A percentile compares a stretch with the other conserved stretches of the same genome.
Conservation (phyloP, 306 rosid species). For the Prosopis cineraria region DNA sequence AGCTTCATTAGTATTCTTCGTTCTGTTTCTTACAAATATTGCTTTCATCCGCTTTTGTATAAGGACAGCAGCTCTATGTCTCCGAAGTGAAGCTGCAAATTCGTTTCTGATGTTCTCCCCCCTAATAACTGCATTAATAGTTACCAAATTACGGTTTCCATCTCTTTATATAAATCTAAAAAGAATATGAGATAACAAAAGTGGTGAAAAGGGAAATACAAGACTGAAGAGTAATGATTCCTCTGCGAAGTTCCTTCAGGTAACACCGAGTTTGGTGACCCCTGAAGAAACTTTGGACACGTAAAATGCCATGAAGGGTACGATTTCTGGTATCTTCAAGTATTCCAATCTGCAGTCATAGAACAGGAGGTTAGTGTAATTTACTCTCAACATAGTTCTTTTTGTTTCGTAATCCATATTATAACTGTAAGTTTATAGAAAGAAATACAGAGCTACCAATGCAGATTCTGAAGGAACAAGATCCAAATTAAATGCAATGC, state of each 20-base stretch:
- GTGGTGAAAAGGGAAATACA: slow-evolving; percentile 51
- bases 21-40: slow-evolving; percentile 49
- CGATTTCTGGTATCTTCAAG: slow-evolving; percentile 98
- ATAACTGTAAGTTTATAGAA: not conserved
- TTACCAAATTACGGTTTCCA: slow-evolving; percentile 3
- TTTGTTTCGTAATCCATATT: not conserved
- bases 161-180: slow-evolving; percentile 25
- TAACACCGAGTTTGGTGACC: slow-evolving; percentile 82
- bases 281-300: slow-evolving; percentile 97
- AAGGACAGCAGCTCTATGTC: slow-evolving; percentile 71
- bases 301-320: slow-evolving; percentile 85
- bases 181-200: slow-evolving; percentile 36
- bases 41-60: slow-evolving; percentile 75
- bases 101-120: slow-evolving; percentile 75
- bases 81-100: slow-evolving; percentile 60
- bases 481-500: not conserved
- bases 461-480: not conserved
- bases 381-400: not conserved
- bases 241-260: slow-evolving; percentile 66
- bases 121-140: slow-evolving; percentile 69
- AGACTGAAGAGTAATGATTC: slow-evolving; percentile 82
- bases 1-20: slow-evolving; percentile 56
- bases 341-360: slow-evolving; percentile 76
- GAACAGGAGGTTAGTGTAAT: not conserved
- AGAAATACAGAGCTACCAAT: not conserved